Conservation (phyloP, 371 early-diverging fungal species). For the Rhizopus delemar region DNA sequence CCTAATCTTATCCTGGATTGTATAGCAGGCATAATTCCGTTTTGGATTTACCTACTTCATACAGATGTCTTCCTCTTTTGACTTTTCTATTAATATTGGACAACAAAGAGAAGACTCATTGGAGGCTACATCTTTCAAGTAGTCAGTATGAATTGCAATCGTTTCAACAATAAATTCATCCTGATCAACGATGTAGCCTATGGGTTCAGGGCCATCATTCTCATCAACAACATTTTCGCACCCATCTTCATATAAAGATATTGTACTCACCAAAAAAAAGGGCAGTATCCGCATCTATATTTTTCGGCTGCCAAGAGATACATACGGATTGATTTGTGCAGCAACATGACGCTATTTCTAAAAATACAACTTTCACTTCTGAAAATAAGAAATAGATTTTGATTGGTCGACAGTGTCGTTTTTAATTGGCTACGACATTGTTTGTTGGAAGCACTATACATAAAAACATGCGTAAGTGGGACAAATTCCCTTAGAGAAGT, state of each 20-base stretch:
- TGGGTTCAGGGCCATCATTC: too few relatives aligned
- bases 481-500: too few relatives aligned
- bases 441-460: conserved; percentile 7
- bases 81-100: conserved; percentile 11
- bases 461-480: neutral
- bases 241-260: conserved; percentile 7
- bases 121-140: neutral
- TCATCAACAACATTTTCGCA: conserved; percentile 2
- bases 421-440: conserved; percentile 13
- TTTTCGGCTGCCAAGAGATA: too few relatives aligned
- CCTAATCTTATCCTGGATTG: conserved; percentile 15
- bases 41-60: conserved; percentile 5
- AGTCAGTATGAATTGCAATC: conserved; percentile 5
- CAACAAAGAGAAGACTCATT: conserved; percentile 4
- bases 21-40: conserved; percentile 1
- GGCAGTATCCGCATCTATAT: too few relatives aligned
- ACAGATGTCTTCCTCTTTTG: conserved; percentile 12
- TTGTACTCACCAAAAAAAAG: neutral
- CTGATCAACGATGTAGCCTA: conserved; percentile 19
- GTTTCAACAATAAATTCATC: conserved; percentile 13
- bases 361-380: too few relatives aligned
- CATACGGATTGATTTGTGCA: too few relatives aligned
- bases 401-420: neutral
- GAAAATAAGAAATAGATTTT: neutral
- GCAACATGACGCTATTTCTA: too few relatives aligned